Evolutionary conservation across 768 basidiomycete genomes (phyloP).

Genomic region (Cystofilobasidium ferigula): DNA sequence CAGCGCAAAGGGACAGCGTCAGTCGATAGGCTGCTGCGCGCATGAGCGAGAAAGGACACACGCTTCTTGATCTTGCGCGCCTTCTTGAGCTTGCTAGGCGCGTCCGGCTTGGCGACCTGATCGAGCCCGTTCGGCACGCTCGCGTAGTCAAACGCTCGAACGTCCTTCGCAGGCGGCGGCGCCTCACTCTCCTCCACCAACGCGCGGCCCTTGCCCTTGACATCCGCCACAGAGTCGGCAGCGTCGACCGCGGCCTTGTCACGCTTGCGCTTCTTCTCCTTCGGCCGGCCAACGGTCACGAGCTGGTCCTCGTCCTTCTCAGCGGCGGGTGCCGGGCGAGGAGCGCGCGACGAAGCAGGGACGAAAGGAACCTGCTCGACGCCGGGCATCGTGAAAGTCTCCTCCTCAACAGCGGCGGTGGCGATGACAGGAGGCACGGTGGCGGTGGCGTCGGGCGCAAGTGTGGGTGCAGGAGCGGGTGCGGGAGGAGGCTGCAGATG

Average conservation of each 20-base stretch:
- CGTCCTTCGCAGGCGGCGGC: constrained; percentile 27
- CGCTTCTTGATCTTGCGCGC: constrained; percentile 42
- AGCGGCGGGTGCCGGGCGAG: constrained; percentile 9
- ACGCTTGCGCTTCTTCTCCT: constrained; percentile 39
- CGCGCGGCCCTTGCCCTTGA: constrained; percentile 34
- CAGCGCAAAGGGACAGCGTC: constrained; percentile 26
- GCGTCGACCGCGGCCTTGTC: constrained; percentile 58
- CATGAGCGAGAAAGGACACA: constrained; percentile 14
- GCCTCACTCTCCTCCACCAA: too few species aligned
- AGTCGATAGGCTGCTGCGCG: too few species aligned
- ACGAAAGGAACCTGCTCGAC: constrained; percentile 67
- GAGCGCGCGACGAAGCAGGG: constrained; percentile 50
- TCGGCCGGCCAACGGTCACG: constrained; percentile 23
- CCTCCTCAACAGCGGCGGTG: neutral
- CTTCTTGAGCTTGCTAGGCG: constrained; percentile 27
- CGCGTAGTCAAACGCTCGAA: constrained; percentile 19
- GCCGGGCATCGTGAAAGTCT: constrained; percentile 23
- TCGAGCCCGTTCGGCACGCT: constrained; percentile 28
- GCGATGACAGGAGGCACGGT: neutral
- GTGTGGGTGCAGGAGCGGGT: neutral
- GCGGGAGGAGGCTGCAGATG: neutral
- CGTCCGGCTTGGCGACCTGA: constrained; percentile 23
- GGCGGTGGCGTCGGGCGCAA: neutral
- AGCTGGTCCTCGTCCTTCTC: constrained; percentile 25
- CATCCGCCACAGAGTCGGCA: constrained; percentile 35